Conservation (phyloP, 2,329 filamentous ascomycete genomes). For the Paraconiothyrium brasiliense region DNA sequence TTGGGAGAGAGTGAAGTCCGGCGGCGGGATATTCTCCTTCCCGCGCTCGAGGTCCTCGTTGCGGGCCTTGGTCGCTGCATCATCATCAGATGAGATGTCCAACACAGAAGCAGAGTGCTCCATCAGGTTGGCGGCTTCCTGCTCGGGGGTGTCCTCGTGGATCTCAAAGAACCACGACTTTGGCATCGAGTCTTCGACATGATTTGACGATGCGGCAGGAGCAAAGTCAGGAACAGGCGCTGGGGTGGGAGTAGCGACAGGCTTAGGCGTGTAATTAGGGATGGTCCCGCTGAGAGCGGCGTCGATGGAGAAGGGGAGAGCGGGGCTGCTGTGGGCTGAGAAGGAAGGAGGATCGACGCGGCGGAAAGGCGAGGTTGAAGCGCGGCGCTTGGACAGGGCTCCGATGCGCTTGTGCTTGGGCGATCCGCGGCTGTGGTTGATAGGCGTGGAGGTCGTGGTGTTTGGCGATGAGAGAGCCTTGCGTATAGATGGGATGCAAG, state of each 20-base stretch:
- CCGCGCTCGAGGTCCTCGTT: conserved; percentile 69
- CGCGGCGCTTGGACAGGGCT: conserved; percentile 74
- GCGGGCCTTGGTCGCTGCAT: conserved; percentile 66
- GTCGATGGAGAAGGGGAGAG: conserved; percentile 81
- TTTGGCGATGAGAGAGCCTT: conserved; percentile 54
- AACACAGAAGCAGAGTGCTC: conserved; percentile 88
- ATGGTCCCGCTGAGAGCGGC: conserved; percentile 83
- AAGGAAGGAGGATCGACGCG: conserved; percentile 77
- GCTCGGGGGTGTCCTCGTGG: conserved; percentile 88
- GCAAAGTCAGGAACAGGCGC: conserved; percentile 27
- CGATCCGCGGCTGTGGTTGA: conserved; percentile 72
- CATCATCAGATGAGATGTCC: conserved; percentile 90
- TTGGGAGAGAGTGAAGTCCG: conserved; percentile 47
- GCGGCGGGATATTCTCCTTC: conserved; percentile 93
- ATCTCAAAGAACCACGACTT: conserved; percentile 89
- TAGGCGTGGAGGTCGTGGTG: conserved; percentile 55
- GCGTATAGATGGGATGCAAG: conserved; percentile 41
- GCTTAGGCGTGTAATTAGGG: conserved; percentile 65
- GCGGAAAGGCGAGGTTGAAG: conserved; percentile 67
- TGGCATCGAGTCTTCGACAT: conserved; percentile 64
- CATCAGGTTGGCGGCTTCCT: conserved; percentile 91
- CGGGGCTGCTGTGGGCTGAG: conserved; percentile 54
- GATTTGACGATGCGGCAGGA: conserved; percentile 49
- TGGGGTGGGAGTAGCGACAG: conserved; percentile 40
- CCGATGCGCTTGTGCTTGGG: conserved; percentile 76